Evolutionary conservation across 2,329 filamentous ascomycete genomes (phyloP), one percentile per base, ranked within the genome.

Genomic region (Cordyceps militaris): DNA sequence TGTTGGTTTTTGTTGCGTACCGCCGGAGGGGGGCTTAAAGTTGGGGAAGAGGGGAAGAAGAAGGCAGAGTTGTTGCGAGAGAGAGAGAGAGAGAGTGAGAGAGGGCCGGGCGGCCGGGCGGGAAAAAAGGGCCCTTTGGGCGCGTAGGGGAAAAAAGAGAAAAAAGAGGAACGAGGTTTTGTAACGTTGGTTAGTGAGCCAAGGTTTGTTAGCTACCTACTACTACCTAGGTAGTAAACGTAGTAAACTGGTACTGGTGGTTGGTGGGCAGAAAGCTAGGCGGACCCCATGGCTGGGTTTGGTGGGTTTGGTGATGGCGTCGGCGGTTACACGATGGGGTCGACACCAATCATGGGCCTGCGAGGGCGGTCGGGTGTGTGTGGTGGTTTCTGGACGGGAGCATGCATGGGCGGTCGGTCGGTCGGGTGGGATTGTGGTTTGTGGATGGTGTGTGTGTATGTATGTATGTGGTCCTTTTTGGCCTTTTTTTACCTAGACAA

Each of bases 261-360:
- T n/a, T n/a, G n/a, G n/a, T n/a, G n/a, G n/a, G n/a, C n/a, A n/a
- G n/a, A n/a, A n/a, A n/a, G n/a, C 34, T 7, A 38, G 28, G 14
- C 34, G 14, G 34, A 13, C 34, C 14, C n/a, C 14, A 38, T 38
- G 34, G 34, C 34, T 38, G 14, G 21, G 51, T 57, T 38, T 38
- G 34, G 34, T 16, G 16, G 14, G 21, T 57, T 57, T 38, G 47
- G 49, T 34, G 36, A 34, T 30, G 47, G 47, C n/a, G 28, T 49
- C 43, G 57, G 57, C 57, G 57, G 57, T 59, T 59, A 55, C 49
- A 59, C 40, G 50, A 54, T 59, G 57, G 50, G 57, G 32, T 10
- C 19, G 16, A 24, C 44, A 24, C 57, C 57, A 59, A 59, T 59
- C 34, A 55, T 8, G 24, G 14, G 34, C 16, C 42, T n/a, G 32